These are phyloP conservation scores for Hura crepitans DNA, from an alignment of 441 rosid species.

Conservation along the genomic window DNA sequence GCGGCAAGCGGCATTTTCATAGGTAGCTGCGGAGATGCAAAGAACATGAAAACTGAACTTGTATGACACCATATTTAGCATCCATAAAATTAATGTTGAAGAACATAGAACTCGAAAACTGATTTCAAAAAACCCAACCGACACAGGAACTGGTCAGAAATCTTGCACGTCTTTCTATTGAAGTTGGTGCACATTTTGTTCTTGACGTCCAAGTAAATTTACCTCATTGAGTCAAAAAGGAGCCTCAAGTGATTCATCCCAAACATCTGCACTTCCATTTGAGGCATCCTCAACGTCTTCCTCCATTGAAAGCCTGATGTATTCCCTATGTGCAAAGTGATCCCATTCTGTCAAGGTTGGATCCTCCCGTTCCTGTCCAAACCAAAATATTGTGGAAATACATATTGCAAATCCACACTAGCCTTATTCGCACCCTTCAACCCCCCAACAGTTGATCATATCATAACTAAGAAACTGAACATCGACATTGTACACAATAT, in stretches of 20 bases:
- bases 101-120: background rate
- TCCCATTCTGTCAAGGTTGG: slow-evolving; percentile 97
- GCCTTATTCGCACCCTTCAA: background rate
- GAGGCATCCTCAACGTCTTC: slow-evolving; percentile 96
- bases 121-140: background rate
- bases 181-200: background rate
- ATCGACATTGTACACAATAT: slow-evolving; percentile 3
- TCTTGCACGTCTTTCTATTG: background rate
- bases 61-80: background rate
- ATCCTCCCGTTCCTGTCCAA: slow-evolving; percentile 82
- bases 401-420: slow-evolving; percentile 1
- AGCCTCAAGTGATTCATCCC: slow-evolving; percentile 96
- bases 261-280: slow-evolving; percentile 88
- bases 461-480: background rate
- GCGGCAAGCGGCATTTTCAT: background rate
- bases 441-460: background rate
- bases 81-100: background rate
- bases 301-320: slow-evolving; percentile 95
- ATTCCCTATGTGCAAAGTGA: slow-evolving; percentile 94
- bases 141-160: too few relatives aligned
- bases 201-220: slow-evolving; percentile 8
- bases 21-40: slow-evolving; percentile 13
- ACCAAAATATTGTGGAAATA: slow-evolving; percentile 11
- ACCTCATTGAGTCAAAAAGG: slow-evolving; percentile 56
- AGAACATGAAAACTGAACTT: background rate